These are phyloP conservation scores for Harrya chromipes DNA, from an alignment of 768 basidiomycete genomes.

Conservation along the genomic window DNA sequence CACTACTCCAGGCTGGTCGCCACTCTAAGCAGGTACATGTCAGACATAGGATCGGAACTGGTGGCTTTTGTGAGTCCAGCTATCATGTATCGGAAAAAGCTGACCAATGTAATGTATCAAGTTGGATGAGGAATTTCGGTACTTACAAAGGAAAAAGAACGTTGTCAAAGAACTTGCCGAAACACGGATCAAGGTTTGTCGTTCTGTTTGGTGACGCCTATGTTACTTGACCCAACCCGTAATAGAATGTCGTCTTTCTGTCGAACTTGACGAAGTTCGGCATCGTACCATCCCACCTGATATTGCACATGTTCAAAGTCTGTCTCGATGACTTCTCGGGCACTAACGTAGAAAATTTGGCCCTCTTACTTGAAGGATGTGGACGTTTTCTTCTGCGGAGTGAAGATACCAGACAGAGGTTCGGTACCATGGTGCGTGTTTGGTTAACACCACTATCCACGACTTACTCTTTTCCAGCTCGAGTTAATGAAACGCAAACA, in stretches of 20 bases:
- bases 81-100: neutral
- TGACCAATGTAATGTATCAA: constrained; percentile 30
- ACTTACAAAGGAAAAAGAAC: constrained; percentile 91
- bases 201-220: neutral
- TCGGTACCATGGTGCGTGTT: constrained; percentile 74
- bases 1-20: constrained; percentile 91
- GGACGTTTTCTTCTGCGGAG: constrained; percentile 87
- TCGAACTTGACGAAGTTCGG: constrained; percentile 95
- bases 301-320: constrained; percentile 95
- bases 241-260: constrained; percentile 82
- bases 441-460: neutral
- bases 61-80: constrained; percentile 64
- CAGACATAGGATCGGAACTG: constrained; percentile 83
- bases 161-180: constrained; percentile 88
- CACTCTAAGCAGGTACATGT: constrained; percentile 88
- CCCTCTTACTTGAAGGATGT: constrained; percentile 88
- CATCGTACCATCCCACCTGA: constrained; percentile 86
- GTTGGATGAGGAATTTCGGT: constrained; percentile 97
- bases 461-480: constrained; percentile 50
- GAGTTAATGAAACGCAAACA: constrained; percentile 96
- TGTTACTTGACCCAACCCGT: neutral
- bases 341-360: constrained; percentile 90
- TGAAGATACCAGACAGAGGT: constrained; percentile 84
- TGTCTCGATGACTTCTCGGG: constrained; percentile 94
- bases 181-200: constrained; percentile 72